Conservation (phyloP, 352 stramenopile species). For the Pythium phragmiticola region DNA sequence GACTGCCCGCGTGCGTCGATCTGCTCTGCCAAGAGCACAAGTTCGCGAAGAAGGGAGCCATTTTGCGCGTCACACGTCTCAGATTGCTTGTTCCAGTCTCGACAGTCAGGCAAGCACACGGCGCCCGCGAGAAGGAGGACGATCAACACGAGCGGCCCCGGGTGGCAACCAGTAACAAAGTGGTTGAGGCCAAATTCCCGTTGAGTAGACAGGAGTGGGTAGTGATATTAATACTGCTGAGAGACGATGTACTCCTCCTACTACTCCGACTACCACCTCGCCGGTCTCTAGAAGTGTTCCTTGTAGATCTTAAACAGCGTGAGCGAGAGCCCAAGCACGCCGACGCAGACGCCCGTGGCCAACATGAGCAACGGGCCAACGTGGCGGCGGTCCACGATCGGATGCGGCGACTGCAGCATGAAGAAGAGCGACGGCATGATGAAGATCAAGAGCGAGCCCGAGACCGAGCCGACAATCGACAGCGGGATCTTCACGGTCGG, state of each 20-base stretch:
- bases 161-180: no score
- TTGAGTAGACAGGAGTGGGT: no score
- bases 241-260: neutral
- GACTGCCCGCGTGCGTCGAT: no score
- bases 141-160: no score
- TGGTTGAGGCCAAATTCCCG: no score
- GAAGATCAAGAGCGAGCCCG: conserved; percentile 79
- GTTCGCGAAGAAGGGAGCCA: no score
- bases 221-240: no score
- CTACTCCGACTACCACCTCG: neutral
- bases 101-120: no score
- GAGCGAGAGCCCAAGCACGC: conserved; percentile 41
- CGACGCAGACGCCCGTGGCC: conserved; percentile 41
- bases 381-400: conserved; percentile 43
- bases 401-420: conserved; percentile 51
- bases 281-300: conserved; percentile 17
- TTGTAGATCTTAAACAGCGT: conserved; percentile 45
- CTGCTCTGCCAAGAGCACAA: no score
- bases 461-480: conserved; percentile 75
- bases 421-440: conserved; percentile 81
- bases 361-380: conserved; percentile 64
- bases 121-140: no score
- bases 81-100: no score
- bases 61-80: no score
- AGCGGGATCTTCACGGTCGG: conserved; percentile 75